Conservation (phyloP, 176 grass and related monocot genomes). For the Lolium rigidum region DNA sequence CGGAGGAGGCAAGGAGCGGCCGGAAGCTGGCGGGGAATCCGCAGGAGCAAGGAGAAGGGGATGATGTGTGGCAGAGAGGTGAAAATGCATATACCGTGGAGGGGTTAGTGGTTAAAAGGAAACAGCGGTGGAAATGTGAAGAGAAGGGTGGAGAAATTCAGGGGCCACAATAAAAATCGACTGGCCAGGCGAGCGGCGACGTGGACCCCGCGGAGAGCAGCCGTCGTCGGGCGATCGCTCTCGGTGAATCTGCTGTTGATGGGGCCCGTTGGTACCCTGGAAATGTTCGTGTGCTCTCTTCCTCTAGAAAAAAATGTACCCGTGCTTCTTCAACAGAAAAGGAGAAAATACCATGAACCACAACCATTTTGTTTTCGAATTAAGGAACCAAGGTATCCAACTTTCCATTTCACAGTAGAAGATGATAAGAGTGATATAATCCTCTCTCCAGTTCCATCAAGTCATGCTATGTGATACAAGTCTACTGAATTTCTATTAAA, state of each 20-base stretch:
- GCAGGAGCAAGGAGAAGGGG: not conserved
- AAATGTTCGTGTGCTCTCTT: not conserved
- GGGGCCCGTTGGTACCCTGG: not conserved
- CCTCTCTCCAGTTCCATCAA: too few species aligned
- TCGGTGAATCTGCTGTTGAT: not conserved
- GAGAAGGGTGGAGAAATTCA: not conserved
- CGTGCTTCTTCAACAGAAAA: too few species aligned
- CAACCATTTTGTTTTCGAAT: too few species aligned
- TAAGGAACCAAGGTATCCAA: too few species aligned
- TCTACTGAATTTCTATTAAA: too few species aligned
- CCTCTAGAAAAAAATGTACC: not conserved
- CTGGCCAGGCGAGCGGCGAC: constrained; percentile 23
- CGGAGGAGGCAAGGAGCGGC: not conserved
- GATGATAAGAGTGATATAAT: too few species aligned
- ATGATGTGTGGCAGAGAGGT: not conserved
- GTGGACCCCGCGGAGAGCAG: constrained; percentile 30
- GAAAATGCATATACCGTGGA: constrained; percentile 37
- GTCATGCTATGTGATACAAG: too few species aligned
- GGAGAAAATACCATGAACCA: too few species aligned
- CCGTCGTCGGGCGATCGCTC: constrained; percentile 24
- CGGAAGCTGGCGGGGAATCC: constrained; percentile 12
- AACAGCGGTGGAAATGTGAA: not conserved
- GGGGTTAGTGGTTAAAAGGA: constrained; percentile 45
- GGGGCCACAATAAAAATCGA: constrained; percentile 46
- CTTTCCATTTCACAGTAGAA: too few species aligned